A percentile compares a stretch with the other conserved stretches of the same genome.
phyloP scores from a whole-genome alignment of 2,329 filamentous ascomycete genomes.

The Fusarium phyllophilum region DNA sequence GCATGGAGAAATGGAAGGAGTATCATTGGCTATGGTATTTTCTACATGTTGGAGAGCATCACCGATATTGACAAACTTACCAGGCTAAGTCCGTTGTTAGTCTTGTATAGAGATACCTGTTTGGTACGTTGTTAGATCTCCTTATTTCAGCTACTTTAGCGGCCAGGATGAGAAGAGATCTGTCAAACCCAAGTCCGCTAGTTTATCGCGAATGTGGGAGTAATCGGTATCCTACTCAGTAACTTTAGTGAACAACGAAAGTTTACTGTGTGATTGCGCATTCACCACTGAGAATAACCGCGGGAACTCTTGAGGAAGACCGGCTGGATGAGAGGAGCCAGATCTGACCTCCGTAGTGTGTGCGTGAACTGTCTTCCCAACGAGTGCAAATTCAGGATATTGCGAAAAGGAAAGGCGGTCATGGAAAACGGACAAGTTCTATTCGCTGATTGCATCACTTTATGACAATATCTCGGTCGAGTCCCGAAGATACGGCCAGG shows the following conservation, averaged over 20 bases:
- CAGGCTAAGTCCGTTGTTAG: not conserved
- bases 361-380: not conserved
- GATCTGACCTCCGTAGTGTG: constrained; percentile 1
- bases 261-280: not conserved
- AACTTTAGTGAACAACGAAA: not conserved
- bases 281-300: constrained; percentile 31
- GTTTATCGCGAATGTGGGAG: not conserved
- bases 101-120: not conserved
- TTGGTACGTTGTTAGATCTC: not conserved
- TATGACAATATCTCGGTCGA: constrained; percentile 38
- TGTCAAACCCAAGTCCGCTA: not conserved
- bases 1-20: constrained; percentile 21
- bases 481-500: constrained; percentile 38
- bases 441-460: constrained; percentile 20
- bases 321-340: constrained; percentile 33
- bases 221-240: not conserved
- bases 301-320: constrained; percentile 28
- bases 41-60: not conserved
- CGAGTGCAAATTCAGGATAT: not conserved
- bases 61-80: not conserved
- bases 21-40: not conserved
- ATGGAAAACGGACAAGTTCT: constrained; percentile 23
- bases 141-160: not conserved
- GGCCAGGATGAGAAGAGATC: not conserved
- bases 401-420: not conserved